Evolutionary conservation across 1,284 basidiomycete species (phyloP), one percentile per base, ranked within the genome.

Genomic region (Boletus mariae): DNA sequence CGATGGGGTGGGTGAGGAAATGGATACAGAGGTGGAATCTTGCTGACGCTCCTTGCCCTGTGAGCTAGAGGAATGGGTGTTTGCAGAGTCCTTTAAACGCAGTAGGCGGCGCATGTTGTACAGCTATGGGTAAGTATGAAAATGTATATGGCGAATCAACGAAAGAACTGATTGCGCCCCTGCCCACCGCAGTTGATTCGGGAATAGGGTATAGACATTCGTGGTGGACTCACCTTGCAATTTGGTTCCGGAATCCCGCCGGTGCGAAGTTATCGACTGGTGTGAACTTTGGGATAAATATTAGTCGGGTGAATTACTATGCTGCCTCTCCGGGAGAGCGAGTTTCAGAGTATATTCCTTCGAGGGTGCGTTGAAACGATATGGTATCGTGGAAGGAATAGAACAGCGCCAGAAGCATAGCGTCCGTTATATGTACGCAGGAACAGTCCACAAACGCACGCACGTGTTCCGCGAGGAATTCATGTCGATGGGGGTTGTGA

Each of bases 31-130:
- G 11, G 51, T 38, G 31, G 54, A 43, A 44, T 57, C 56, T 45
- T 31, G 51, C 32, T 56, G 63, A 43, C 47, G 58, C 13, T 63
- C 57, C 49, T 65, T 70, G 44, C 62, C 65, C 47, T 69, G 69
- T 11, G 49, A 23, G 35, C 44, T 55, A 4, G 50, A 49, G 25
- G 55, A 47, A 35, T 20, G 32, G 1, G 52, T 35, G 34, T 46
- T 54, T 51, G 55, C 35, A 37, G 64, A 43, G 45, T 59, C 54
- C 47, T 70, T 70, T 49, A 68, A 64, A 23, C 66, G 58, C 28
- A 68, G 54, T 25, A 68, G 43, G 53, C 68, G 69, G 44, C 68
- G 68, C 69, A 67, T 67, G 49, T 51, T 53, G 46, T 43, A 31
- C 45, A 20, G 48, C 41, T 54, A 56, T 37, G 29, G 45, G 51